A percentile compares a stretch with the other conserved stretches of the same genome.
Evolutionary conservation across 2,329 filamentous ascomycete genomes (phyloP).

Genomic region (Huntiella decipiens): DNA sequence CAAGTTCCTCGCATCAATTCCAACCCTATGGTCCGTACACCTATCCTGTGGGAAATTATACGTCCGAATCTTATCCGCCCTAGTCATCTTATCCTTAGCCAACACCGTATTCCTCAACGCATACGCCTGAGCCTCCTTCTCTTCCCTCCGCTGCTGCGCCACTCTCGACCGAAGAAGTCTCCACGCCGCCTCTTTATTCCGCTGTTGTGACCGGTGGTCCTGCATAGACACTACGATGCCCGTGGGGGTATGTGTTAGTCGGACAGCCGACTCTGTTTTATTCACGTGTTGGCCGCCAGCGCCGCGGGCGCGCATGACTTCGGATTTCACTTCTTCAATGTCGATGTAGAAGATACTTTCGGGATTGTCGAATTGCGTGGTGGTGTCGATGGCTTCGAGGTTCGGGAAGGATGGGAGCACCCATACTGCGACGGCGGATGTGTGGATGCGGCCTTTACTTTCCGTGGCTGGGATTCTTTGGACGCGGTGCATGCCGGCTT

Average conservation of each 20-base stretch:
- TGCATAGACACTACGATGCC: constrained; percentile 81
- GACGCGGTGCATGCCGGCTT: constrained; percentile 88
- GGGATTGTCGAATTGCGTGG: constrained; percentile 55
- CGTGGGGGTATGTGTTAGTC: constrained; percentile 77
- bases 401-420: constrained; percentile 71
- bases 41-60: constrained; percentile 64
- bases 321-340: constrained; percentile 59
- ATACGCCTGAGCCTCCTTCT: constrained; percentile 62
- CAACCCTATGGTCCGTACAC: constrained; percentile 76
- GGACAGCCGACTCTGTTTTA: constrained; percentile 89
- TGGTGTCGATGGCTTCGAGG: constrained; percentile 26
- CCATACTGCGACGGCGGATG: constrained; percentile 79
- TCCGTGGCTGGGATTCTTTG: constrained; percentile 88
- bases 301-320: constrained; percentile 82
- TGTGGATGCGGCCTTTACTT: constrained; percentile 78
- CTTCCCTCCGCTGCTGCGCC: constrained; percentile 61
- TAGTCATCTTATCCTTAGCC: constrained; percentile 61
- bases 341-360: constrained; percentile 84
- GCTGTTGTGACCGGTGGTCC: constrained; percentile 73
- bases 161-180: constrained; percentile 62
- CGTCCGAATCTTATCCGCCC: constrained; percentile 84
- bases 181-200: constrained; percentile 81
- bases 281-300: constrained; percentile 97
- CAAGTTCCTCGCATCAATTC: constrained; percentile 60
- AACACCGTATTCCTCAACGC: constrained; percentile 60